Percentiles rank a stretch among this genome's conserved stretches.
Conservation (phyloP, 148 eudicot genomes). For the Arbutus unedo region DNA sequence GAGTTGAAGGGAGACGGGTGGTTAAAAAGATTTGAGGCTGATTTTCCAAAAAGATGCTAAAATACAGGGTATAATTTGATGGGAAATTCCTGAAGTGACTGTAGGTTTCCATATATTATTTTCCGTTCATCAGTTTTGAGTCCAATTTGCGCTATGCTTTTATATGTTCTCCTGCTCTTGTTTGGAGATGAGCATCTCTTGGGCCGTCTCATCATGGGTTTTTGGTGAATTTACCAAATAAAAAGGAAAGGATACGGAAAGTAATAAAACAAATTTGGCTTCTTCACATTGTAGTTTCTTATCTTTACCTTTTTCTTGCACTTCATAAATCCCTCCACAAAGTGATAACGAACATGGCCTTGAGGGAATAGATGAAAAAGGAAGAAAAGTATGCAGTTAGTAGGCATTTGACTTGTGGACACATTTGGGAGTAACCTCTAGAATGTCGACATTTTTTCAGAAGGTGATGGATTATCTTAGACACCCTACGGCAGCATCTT, state of each 20-base stretch:
- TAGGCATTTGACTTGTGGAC: neutral
- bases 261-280: no score
- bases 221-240: neutral
- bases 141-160: neutral
- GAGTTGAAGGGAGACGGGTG: neutral
- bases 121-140: neutral
- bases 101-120: neutral
- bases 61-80: no score
- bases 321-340: no score
- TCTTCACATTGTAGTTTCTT: no score
- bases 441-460: neutral
- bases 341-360: no score
- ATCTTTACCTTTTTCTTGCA: neutral
- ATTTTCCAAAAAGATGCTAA: neutral
- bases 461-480: constrained; percentile 70
- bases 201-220: neutral
- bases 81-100: no score
- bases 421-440: neutral
- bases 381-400: neutral
- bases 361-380: no score
- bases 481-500: constrained; percentile 61
- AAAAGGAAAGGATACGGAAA: neutral
- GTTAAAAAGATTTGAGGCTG: neutral
- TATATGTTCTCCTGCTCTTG: neutral
- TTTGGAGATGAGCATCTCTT: neutral